These are phyloP conservation scores for Diaporthe eres DNA, from an alignment of 2,329 filamentous ascomycete genomes.

Conservation along the genomic window DNA sequence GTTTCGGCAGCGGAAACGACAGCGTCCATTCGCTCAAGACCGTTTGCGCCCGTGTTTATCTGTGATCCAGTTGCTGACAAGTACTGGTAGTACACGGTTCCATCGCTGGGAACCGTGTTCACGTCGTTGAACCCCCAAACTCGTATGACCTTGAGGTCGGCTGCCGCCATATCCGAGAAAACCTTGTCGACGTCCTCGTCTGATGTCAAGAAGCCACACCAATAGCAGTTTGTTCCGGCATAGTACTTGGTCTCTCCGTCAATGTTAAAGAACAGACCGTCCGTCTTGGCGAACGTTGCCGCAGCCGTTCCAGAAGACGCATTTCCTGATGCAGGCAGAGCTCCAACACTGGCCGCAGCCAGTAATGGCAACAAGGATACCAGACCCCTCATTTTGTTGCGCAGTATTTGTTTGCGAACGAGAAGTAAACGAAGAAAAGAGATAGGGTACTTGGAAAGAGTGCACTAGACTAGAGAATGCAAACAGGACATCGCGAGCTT, in stretches of 20 bases:
- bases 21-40: slow-evolving; percentile 74
- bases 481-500: not conserved
- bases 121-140: slow-evolving; percentile 75
- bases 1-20: slow-evolving; percentile 72
- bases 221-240: slow-evolving; percentile 68
- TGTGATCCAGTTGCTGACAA: slow-evolving; percentile 63
- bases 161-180: slow-evolving; percentile 54
- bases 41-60: slow-evolving; percentile 74
- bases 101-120: slow-evolving; percentile 53
- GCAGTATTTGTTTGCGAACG: not conserved
- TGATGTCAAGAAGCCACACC: slow-evolving; percentile 65
- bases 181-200: slow-evolving; percentile 57
- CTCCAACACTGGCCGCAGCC: slow-evolving; percentile 44
- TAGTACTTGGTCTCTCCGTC: slow-evolving; percentile 60
- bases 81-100: slow-evolving; percentile 65
- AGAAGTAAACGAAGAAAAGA: not conserved
- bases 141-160: slow-evolving; percentile 65
- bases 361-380: slow-evolving; percentile 35
- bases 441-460: not conserved
- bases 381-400: slow-evolving; percentile 35
- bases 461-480: not conserved
- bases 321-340: slow-evolving; percentile 38
- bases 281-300: slow-evolving; percentile 44
- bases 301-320: slow-evolving; percentile 38
- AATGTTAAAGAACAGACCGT: slow-evolving; percentile 54